Evolutionary conservation across 768 basidiomycete species (phyloP).

Genomic region (Xerocomellus amylosporus): DNA sequence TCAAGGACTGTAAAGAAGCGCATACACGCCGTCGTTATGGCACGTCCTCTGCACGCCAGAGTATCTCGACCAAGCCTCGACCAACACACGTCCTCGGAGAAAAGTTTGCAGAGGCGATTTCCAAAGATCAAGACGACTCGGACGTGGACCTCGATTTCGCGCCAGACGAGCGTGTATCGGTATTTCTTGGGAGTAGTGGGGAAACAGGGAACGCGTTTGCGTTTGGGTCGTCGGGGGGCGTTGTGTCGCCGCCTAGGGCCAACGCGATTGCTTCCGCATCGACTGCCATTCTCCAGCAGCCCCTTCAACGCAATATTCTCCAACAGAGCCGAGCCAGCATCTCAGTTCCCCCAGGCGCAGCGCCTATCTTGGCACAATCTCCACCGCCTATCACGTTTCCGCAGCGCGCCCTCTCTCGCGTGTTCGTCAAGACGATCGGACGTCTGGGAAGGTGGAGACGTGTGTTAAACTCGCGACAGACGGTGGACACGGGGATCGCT

Average conservation of each 20-base stretch:
- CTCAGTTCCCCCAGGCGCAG: constrained; percentile 23
- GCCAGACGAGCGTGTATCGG: constrained; percentile 44
- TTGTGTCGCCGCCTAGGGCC: constrained; percentile 38
- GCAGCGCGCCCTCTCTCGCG: constrained; percentile 67
- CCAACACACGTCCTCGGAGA: constrained; percentile 54
- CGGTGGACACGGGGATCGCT: constrained; percentile 36
- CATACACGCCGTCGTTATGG: constrained; percentile 45
- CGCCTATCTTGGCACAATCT: constrained; percentile 29
- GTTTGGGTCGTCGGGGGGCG: constrained; percentile 25
- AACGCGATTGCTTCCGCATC: constrained; percentile 53
- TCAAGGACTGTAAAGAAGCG: constrained; percentile 73
- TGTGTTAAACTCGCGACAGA: constrained; percentile 54
- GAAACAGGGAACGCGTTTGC: constrained; percentile 49
- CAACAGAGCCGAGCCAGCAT: constrained; percentile 41
- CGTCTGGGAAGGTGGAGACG: constrained; percentile 81
- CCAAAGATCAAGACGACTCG: constrained; percentile 53
- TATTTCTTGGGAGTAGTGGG: constrained; percentile 32
- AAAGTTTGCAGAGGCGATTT: constrained; percentile 59
- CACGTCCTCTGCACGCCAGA: constrained; percentile 31
- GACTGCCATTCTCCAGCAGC: constrained; percentile 62
- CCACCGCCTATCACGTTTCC: constrained; percentile 44
- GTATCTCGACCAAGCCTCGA: constrained; percentile 32
- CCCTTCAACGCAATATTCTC: constrained; percentile 50
- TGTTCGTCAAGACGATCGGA: constrained; percentile 78
- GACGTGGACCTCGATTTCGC: constrained; percentile 80